A percentile compares a stretch with the other conserved stretches of the same genome.
phyloP scores from a whole-genome alignment of 768 basidiomycete genomes.

The Lactarius sanguifluus region DNA sequence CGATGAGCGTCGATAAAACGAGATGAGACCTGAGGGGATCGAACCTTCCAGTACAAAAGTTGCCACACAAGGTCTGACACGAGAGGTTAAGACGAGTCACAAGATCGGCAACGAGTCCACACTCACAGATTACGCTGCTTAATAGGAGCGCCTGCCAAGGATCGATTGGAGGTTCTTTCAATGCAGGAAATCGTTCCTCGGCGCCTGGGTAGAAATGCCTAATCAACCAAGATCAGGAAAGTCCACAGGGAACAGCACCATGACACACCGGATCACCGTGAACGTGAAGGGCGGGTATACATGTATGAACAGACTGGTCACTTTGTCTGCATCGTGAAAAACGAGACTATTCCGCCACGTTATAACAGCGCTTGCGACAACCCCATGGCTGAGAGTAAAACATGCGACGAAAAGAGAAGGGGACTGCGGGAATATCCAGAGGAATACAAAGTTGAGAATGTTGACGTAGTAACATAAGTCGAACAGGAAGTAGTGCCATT shows the following conservation, averaged over 20 bases:
- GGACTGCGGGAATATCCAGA: constrained; percentile 85
- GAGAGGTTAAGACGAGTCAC: constrained; percentile 25
- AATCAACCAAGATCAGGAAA: not conserved
- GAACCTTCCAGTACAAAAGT: constrained; percentile 86
- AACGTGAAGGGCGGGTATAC: constrained; percentile 91
- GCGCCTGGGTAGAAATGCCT: constrained; percentile 90
- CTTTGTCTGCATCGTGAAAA: constrained; percentile 96
- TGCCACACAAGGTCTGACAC: constrained; percentile 87
- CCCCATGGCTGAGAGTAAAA: constrained; percentile 89
- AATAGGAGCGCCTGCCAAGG: constrained; percentile 73
- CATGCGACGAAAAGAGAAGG: constrained; percentile 84
- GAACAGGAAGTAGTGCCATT: constrained; percentile 94
- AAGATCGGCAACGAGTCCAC: constrained; percentile 4
- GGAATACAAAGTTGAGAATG: constrained; percentile 85
- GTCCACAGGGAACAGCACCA: not conserved
- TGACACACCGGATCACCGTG: constrained; percentile 78
- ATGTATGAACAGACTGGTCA: constrained; percentile 93
- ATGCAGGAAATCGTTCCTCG: constrained; percentile 81
- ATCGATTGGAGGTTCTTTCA: constrained; percentile 61
- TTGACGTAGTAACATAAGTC: constrained; percentile 93
- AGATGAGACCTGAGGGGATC: constrained; percentile 14
- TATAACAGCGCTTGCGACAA: constrained; percentile 90
- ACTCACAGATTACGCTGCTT: constrained; percentile 81
- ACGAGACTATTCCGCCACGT: constrained; percentile 99
- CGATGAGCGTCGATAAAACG: not conserved